A percentile compares a stretch with the other conserved stretches of the same genome.
Evolutionary conservation across 805 yeast genomes (phyloP).

Genomic region (Jamesozyma rosinii): DNA sequence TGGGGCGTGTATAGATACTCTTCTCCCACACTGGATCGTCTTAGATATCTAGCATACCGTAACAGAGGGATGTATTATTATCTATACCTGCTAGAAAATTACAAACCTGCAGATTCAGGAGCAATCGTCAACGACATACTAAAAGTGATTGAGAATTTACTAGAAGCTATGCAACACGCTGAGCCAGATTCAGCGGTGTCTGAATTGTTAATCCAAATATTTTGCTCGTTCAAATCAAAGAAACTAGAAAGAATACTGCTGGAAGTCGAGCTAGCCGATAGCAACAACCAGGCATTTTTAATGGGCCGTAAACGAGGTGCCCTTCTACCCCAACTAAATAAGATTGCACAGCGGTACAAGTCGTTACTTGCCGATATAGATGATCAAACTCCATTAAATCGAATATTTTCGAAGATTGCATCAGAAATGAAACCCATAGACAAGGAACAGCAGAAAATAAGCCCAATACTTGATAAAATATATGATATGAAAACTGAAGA

Average conservation of each 20-base stretch:
- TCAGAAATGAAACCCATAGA: background rate
- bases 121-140: constrained; percentile 36
- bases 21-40: constrained; percentile 62
- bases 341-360: constrained; percentile 11
- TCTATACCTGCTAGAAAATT: constrained; percentile 25
- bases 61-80: constrained; percentile 72
- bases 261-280: constrained; percentile 48
- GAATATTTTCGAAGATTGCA: constrained; percentile 28
- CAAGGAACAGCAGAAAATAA: background rate
- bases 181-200: constrained; percentile 56
- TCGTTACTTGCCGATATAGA: constrained; percentile 11
- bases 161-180: constrained; percentile 54
- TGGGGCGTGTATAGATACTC: constrained; percentile 27
- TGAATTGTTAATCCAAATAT: constrained; percentile 42
- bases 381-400: constrained; percentile 9
- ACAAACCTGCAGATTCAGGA: constrained; percentile 25
- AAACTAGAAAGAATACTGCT: constrained; percentile 46
- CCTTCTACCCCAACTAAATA: constrained; percentile 26
- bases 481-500: constrained; percentile 31
- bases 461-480: constrained; percentile 29
- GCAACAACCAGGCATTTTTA: constrained; percentile 17
- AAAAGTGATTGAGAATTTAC: constrained; percentile 49
- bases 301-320: constrained; percentile 13
- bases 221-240: constrained; percentile 38
- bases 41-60: constrained; percentile 70